Base-by-base conservation (phyloP, 2,329 filamentous ascomycete species). In the Falciphora oryzae region DNA sequence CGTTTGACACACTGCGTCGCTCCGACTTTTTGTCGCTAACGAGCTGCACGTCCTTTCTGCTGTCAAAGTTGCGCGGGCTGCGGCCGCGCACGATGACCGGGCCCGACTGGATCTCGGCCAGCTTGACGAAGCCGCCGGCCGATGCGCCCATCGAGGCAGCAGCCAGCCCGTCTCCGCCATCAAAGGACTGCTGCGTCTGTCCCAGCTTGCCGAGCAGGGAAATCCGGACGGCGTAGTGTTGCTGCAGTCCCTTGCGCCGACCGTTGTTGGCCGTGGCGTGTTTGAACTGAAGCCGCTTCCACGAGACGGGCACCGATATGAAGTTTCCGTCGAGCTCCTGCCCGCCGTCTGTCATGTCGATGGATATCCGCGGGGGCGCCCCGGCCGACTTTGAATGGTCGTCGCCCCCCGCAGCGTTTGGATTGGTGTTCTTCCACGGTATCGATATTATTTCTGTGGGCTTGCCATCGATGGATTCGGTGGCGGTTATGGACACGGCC, bases 231-330 rank as follows among this genome's bases (percentile, higher is more conserved):
- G 96, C 85, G 74, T 97, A 98, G 75, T 97, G 93, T 75, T 98
- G 94, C 74, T 98, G 94, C 60, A 97, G 80, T 68, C 96, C 94
- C 77, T 97, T 97, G 69, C 94, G 85, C 64, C 94, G 86, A 16
- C 94, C 94, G 73, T 98, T 98, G 75, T 98, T 98, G 62, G 94
- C 94, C 0, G 94, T 98, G 2, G 94, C 94, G 70, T 97, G 95
- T 72, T 96, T 91, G 76, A 98, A 98, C 75, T 98, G 94, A 65
- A 98, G 78, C 64, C 94, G 83, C 76, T 97, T 97, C 94, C 94
- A 98, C 44, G 92, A 89, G 63, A 97, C 89, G 1, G 93, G 91
- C 65, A 97, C 86, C 56, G 87, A 91, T 11, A 94, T 88, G 65
- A 88, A 89, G 65, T 91, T 88, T 1, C 89, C 89, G 72, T 96